phyloP scores from a whole-genome alignment of 1,284 basidiomycete genomes.

The Gymnopus androsaceus region DNA sequence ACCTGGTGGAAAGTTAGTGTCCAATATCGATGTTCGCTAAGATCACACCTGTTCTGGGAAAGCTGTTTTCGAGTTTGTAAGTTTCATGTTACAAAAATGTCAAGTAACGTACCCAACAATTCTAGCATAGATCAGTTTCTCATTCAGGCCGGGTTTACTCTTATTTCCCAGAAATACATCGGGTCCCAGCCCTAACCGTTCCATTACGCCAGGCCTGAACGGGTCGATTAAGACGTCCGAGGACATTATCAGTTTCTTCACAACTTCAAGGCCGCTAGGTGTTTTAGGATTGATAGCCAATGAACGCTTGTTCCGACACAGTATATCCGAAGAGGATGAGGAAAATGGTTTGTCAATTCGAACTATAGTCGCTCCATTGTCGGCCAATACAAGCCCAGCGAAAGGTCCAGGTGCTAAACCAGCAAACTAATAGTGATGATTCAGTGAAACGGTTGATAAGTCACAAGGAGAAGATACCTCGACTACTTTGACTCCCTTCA shows the following conservation, averaged over 20 bases:
- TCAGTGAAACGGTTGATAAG: background rate
- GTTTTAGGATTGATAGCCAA: conserved; percentile 69
- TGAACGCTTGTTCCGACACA: conserved; percentile 76
- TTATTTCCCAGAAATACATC: conserved; percentile 63
- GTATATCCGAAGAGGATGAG: conserved; percentile 47
- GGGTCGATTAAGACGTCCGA: conserved; percentile 85
- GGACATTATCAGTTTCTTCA: conserved; percentile 59
- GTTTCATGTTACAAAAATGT: background rate
- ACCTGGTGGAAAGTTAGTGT: conserved; percentile 40
- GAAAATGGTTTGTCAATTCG: conserved; percentile 66
- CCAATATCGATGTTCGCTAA: background rate
- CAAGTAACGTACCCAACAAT: conserved; percentile 56
- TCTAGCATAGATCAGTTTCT: conserved; percentile 64
- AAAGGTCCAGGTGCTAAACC: conserved; percentile 85
- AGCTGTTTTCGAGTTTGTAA: conserved; percentile 39
- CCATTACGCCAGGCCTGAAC: conserved; percentile 82
- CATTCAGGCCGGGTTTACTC: conserved; percentile 51
- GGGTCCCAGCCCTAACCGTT: conserved; percentile 76
- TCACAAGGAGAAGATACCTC: conserved; percentile 7
- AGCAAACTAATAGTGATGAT: conserved; percentile 60
- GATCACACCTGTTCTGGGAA: conserved; percentile 54
- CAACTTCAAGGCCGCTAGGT: conserved; percentile 56
- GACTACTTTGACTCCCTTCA: conserved; percentile 17
- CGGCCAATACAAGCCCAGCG: conserved; percentile 78
- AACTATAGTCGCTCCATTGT: conserved; percentile 79